Evolutionary conservation across 179 eudicot genomes (phyloP).

Genomic region (Pouteria campechiana): DNA sequence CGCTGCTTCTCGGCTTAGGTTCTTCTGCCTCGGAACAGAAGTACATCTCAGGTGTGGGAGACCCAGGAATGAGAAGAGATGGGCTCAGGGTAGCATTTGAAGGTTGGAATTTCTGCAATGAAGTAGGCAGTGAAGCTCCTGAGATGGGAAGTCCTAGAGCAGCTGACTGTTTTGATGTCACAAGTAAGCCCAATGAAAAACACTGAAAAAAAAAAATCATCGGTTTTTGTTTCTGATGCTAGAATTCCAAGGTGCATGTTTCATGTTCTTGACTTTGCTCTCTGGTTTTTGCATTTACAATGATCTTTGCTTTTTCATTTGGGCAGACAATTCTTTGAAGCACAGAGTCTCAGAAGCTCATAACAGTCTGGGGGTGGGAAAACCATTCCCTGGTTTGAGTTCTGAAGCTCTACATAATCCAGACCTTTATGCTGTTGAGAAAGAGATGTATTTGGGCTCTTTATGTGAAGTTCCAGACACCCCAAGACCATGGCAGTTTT

Average conservation of each 20-base stretch:
- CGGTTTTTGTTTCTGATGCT: too few species aligned
- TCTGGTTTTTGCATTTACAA: too few species aligned
- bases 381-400: conserved; percentile 36
- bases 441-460: conserved; percentile 58
- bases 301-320: too few species aligned
- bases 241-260: background rate
- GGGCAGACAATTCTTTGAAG: conserved; percentile 9
- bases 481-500: conserved; percentile 54
- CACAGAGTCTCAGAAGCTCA: conserved; percentile 37
- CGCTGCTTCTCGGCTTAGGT: too few species aligned
- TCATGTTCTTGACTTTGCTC: conserved; percentile 1
- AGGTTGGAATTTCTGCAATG: conserved; percentile 80
- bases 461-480: conserved; percentile 35
- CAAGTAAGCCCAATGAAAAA: too few species aligned
- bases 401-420: conserved; percentile 30
- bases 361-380: conserved; percentile 49
- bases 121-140: conserved; percentile 62
- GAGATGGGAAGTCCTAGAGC: conserved; percentile 69
- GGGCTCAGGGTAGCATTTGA: conserved; percentile 50
- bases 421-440: conserved; percentile 59
- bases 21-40: background rate
- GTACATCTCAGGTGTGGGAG: conserved; percentile 41
- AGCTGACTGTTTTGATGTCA: conserved; percentile 74
- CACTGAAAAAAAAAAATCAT: too few species aligned
- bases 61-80: conserved; percentile 61